Conservation (phyloP, 2,329 filamentous ascomycete genomes). For the Aureobasidium vineae region DNA sequence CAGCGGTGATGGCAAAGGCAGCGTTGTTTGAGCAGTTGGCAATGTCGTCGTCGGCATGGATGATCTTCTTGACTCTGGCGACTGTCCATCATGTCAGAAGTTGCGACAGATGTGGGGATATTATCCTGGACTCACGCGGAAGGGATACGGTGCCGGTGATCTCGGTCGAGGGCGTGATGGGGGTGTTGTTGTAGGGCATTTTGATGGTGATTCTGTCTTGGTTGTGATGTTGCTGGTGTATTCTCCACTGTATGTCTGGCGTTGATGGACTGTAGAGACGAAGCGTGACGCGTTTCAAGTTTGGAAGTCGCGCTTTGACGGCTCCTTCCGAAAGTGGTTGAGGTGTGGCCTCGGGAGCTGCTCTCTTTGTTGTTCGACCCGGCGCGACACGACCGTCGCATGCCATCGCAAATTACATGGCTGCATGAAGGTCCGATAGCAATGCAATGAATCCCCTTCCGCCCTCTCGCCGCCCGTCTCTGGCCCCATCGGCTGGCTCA, state of each 20-base stretch:
- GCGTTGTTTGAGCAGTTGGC: constrained; percentile 87
- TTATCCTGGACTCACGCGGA: constrained; percentile 62
- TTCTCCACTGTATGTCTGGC: background rate
- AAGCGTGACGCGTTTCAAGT: constrained; percentile 10
- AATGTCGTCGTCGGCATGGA: constrained; percentile 82
- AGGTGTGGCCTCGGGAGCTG: background rate
- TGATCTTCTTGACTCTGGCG: constrained; percentile 93
- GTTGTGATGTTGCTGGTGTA: too few relatives aligned
- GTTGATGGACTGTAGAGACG: background rate
- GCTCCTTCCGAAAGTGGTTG: constrained; percentile 20
- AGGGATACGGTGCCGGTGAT: constrained; percentile 81
- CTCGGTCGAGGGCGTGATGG: constrained; percentile 76
- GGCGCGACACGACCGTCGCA: background rate
- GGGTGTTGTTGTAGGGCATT: constrained; percentile 90
- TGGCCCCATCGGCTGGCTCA: constrained; percentile 49
- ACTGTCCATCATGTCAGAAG: constrained; percentile 55
- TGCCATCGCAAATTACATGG: constrained; percentile 1
- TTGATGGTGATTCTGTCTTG: constrained; percentile 28
- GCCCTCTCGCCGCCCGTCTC: constrained; percentile 45
- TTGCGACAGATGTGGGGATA: background rate
- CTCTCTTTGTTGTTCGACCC: background rate
- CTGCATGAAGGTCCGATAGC: background rate
- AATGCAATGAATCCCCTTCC: constrained; percentile 14
- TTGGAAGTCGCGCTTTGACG: constrained; percentile 15
- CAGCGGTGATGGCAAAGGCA: constrained; percentile 88